Percentiles rank a stretch among this genome's conserved stretches.
These are phyloP conservation scores for Golovinomyces cichoracearum DNA, from an alignment of 2,329 filamentous ascomycete species.

Conservation along the genomic window DNA sequence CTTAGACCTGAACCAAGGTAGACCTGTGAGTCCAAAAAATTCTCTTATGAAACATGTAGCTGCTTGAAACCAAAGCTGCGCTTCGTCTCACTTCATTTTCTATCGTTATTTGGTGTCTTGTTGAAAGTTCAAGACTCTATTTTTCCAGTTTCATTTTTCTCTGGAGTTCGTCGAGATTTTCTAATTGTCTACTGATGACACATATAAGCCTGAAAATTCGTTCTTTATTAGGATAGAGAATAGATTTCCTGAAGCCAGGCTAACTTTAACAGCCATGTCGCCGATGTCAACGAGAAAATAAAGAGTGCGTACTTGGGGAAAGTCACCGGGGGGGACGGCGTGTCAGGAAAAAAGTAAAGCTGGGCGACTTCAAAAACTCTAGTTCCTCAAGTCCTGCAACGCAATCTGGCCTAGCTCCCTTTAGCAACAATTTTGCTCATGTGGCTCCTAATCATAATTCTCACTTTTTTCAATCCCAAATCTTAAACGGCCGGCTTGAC, in stretches of 20 bases:
- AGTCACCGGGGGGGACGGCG: slow-evolving; percentile 14
- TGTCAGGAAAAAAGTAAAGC: slow-evolving; percentile 13
- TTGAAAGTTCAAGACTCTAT: no score
- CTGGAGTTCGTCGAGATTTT: no score
- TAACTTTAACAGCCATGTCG: slow-evolving; percentile 11
- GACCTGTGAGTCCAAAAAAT: slow-evolving; percentile 10
- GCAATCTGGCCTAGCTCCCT: background rate
- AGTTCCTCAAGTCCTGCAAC: slow-evolving; percentile 1
- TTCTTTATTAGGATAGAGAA: background rate
- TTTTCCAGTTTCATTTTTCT: no score
- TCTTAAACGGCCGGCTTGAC: slow-evolving; percentile 7
- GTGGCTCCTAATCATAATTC: slow-evolving; percentile 4
- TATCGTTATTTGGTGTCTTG: no score
- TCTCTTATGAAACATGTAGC: background rate
- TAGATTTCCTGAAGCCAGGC: background rate
- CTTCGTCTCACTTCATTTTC: no score
- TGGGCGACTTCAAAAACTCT: slow-evolving; percentile 5
- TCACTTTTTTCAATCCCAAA: slow-evolving; percentile 3
- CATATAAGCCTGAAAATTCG: no score
- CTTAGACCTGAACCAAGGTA: slow-evolving; percentile 12
- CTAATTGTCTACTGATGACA: no score
- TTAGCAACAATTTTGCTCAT: background rate
- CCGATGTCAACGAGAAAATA: slow-evolving; percentile 14
- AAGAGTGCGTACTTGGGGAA: slow-evolving; percentile 14
- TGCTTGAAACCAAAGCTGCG: no score